Percentiles rank a stretch among this genome's conserved stretches.
These are phyloP conservation scores for Fagus crenata DNA, from an alignment of 306 rosid genomes.

Conservation along the genomic window DNA sequence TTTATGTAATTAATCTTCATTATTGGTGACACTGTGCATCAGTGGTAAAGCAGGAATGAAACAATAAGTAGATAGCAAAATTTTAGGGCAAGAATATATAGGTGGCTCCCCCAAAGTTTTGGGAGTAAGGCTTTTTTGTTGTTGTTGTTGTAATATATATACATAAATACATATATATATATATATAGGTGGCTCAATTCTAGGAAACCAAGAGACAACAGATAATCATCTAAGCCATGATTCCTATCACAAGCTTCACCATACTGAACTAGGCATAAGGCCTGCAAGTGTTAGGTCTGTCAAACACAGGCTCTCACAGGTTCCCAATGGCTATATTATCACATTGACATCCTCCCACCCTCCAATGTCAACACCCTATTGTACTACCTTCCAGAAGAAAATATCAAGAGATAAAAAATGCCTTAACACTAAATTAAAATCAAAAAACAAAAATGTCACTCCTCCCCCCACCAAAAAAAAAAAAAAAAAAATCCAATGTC, in stretches of 20 bases:
- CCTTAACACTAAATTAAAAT: no score
- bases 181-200: not conserved
- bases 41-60: not conserved
- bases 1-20: not conserved
- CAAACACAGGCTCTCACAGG: not conserved
- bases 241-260: conserved; percentile 4
- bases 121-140: no score
- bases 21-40: not conserved
- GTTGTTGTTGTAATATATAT: no score
- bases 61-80: not conserved
- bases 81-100: not conserved
- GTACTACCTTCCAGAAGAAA: not conserved
- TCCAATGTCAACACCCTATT: not conserved
- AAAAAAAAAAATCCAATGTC: not conserved
- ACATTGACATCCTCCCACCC: not conserved
- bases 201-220: not conserved
- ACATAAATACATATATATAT: no score
- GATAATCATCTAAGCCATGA: not conserved
- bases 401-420: not conserved
- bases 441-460: not conserved
- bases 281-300: not conserved
- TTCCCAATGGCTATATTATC: not conserved
- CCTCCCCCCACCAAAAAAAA: not conserved
- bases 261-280: not conserved
- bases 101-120: not conserved